Evolutionary conservation across 2,329 filamentous ascomycete genomes (phyloP).

Genomic region (Didymella arachidicola): DNA sequence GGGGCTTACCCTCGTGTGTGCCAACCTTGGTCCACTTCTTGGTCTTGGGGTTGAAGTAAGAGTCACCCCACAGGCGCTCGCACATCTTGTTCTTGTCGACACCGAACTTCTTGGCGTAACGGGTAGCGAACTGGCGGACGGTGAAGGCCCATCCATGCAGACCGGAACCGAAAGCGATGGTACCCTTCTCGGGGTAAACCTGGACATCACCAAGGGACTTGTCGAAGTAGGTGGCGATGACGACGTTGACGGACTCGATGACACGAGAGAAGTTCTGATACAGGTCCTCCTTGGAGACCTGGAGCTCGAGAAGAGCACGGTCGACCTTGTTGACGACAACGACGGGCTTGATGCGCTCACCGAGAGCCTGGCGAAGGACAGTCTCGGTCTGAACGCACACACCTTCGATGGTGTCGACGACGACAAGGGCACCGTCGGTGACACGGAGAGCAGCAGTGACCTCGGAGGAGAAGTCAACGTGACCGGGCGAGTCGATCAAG

Average conservation of each 20-base stretch:
- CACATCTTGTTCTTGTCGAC: constrained; percentile 99
- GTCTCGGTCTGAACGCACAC: constrained; percentile 99
- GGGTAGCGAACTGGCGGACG: constrained; percentile 92
- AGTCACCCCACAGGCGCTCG: constrained; percentile 99
- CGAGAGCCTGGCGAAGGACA: constrained; percentile 96
- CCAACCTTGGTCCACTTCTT: constrained; percentile 99
- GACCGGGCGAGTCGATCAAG: constrained; percentile 99
- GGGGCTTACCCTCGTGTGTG: constrained; percentile 82
- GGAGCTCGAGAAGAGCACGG: constrained; percentile 97
- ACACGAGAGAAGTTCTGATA: constrained; percentile 99
- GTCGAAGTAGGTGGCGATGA: constrained; percentile 99
- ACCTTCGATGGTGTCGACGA: constrained; percentile 99
- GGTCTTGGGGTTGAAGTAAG: constrained; percentile 99
- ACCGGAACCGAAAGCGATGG: constrained; percentile 98
- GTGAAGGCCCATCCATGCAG: constrained; percentile 99
- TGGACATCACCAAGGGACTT: constrained; percentile 96
- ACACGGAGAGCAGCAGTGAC: constrained; percentile 99
- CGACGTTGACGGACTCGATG: constrained; percentile 99
- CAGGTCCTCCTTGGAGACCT: constrained; percentile 97
- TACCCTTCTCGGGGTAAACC: constrained; percentile 97
- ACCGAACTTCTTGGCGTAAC: constrained; percentile 99
- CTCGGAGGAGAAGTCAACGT: constrained; percentile 99
- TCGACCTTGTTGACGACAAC: constrained; percentile 99
- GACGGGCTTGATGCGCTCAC: constrained; percentile 99
- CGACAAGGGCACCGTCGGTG: constrained; percentile 98